Conservation (phyloP, 2,329 filamentous ascomycete species). For the Exophiala sideris region DNA sequence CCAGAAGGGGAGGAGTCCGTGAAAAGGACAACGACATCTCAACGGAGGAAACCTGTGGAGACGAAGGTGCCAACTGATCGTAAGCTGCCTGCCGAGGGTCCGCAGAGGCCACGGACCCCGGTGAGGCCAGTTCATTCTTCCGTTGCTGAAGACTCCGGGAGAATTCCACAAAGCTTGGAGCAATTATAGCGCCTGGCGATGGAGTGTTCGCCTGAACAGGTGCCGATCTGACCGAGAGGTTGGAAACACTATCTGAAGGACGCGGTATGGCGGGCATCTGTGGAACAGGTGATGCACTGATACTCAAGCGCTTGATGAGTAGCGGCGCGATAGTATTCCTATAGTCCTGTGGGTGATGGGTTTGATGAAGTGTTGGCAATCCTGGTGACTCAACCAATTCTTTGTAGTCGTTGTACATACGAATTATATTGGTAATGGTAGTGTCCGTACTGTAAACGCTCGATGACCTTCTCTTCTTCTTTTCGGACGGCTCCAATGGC, state of each 20-base stretch:
- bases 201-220: constrained; percentile 20
- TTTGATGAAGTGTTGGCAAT: constrained; percentile 16
- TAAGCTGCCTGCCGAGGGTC: constrained; percentile 18
- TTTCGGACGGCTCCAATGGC: constrained; percentile 21
- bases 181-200: constrained; percentile 16
- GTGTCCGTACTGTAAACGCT: constrained; percentile 27
- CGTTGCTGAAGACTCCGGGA: constrained; percentile 18
- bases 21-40: constrained; percentile 14
- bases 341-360: constrained; percentile 26
- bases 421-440: constrained; percentile 27
- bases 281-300: constrained; percentile 34
- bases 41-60: constrained; percentile 20
- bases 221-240: constrained; percentile 28
- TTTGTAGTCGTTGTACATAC: constrained; percentile 23
- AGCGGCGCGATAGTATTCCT: constrained; percentile 26
- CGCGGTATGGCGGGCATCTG: constrained; percentile 12
- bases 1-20: constrained; percentile 20
- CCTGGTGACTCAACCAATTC: constrained; percentile 15
- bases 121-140: constrained; percentile 19
- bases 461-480: constrained; percentile 16
- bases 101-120: constrained; percentile 13
- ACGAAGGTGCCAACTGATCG: constrained; percentile 19
- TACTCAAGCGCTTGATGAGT: constrained; percentile 29
- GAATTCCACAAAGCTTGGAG: constrained; percentile 22
- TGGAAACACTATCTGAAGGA: constrained; percentile 31